Conservation (phyloP, 169 alveolate genomes). For the Plasmodium coatneyi region DNA sequence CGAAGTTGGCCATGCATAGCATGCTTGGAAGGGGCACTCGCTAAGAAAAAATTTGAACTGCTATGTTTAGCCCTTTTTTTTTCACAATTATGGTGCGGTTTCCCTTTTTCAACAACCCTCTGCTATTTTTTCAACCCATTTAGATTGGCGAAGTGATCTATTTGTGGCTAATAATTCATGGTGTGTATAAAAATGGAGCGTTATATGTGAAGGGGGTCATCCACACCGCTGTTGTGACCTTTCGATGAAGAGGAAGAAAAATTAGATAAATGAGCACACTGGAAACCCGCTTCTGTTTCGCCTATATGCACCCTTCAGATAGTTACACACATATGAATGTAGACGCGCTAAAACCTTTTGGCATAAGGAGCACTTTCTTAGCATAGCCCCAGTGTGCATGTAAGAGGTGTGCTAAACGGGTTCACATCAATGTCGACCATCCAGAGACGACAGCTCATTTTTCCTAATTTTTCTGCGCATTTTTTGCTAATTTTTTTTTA, state of each 20-base stretch:
- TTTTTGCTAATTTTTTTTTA: background rate
- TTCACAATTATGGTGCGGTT: background rate
- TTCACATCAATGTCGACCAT: background rate
- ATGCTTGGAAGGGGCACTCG: background rate
- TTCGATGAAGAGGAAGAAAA: background rate
- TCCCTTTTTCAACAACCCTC: background rate
- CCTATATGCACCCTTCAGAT: background rate
- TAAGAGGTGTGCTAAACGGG: background rate
- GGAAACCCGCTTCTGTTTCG: background rate
- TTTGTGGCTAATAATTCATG: background rate
- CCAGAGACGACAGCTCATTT: background rate
- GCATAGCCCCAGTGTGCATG: background rate
- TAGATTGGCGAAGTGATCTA: background rate
- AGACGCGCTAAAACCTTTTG: background rate
- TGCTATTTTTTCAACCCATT: background rate
- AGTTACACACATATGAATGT: background rate
- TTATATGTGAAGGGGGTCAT: background rate
- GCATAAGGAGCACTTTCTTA: background rate
- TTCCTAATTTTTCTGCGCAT: background rate
- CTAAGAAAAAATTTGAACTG: background rate
- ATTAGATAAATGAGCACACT: background rate
- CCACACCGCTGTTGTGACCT: background rate
- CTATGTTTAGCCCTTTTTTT: background rate
- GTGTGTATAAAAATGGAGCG: background rate
- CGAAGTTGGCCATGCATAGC: background rate